Evolutionary conservation across 2,329 filamentous ascomycete genomes (phyloP), one percentile per base, ranked within the genome.

Genomic region (Sphaerostilbella broomeana): DNA sequence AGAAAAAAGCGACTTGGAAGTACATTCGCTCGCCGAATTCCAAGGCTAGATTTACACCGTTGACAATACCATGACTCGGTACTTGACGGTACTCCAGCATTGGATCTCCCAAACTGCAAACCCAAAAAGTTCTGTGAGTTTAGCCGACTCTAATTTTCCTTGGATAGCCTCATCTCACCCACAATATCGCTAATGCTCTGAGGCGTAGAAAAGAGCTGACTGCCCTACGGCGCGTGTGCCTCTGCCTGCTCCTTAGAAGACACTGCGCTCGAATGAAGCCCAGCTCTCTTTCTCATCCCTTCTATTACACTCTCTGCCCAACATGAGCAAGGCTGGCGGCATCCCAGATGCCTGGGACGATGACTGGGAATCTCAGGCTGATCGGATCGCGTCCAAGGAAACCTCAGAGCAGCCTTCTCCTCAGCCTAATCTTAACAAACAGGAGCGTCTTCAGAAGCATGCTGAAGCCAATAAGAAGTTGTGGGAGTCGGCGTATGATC

Each of bases 271-370:
- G n/a, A n/a, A n/a, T n/a, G n/a, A n/a, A n/a, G n/a, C n/a, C n/a
- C n/a, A n/a, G n/a, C n/a, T n/a, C n/a, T n/a, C n/a, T n/a, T n/a
- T n/a, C n/a, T n/a, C n/a, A n/a, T n/a, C n/a, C n/a, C n/a, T n/a
- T n/a, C n/a, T n/a, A 9, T 31, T 16, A 17, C 8, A 12, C 17
- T 15, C 19, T 31, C 28, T 26, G 26, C 26, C 48, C 51, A 67
- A 63, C 58, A 70, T 70, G 69, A 68, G 67, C 64, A 65, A 59
- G 24, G 43, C 51, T 12, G 30, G 30, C 12, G 62, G 61, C 16
- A 61, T 82, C 43, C 81, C 84, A 25, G 78, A 88, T 59, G 89
- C 87, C 15, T 95, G 90, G 90, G 74, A 94, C 52, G 84, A 92
- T 52, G 86, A 95, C 55, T 97, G 89, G 88, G 86, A 90, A 59